phyloP scores from a whole-genome alignment of 768 basidiomycete genomes.

The Floccularia luteovirens region DNA sequence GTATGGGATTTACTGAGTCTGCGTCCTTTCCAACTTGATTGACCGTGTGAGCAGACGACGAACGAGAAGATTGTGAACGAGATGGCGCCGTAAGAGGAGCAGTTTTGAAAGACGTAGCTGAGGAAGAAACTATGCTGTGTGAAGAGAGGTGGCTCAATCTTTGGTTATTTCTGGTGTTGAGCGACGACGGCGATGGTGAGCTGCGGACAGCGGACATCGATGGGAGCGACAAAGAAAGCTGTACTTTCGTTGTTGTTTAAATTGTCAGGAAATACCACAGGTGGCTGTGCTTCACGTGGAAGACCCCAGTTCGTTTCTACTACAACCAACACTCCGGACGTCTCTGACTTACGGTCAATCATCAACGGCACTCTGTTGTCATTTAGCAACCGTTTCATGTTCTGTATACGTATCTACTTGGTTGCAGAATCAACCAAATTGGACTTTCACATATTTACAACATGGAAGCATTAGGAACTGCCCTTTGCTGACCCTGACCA shows the following conservation, averaged over 20 bases:
- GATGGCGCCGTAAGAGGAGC: slow-evolving; percentile 17
- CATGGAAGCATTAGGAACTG: not conserved
- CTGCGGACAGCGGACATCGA: slow-evolving; percentile 8
- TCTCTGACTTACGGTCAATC: no score
- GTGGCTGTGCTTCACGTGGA: no score
- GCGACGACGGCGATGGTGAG: slow-evolving; percentile 17
- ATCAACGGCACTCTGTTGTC: no score
- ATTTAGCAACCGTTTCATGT: no score
- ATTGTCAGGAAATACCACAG: no score
- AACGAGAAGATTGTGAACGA: slow-evolving; percentile 19
- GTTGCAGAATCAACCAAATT: no score
- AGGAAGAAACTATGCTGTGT: slow-evolving; percentile 19
- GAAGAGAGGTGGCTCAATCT: slow-evolving; percentile 15
- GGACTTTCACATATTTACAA: no score
- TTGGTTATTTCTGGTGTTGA: slow-evolving; percentile 7
- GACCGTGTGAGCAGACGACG: slow-evolving; percentile 27
- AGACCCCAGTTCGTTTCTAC: no score
- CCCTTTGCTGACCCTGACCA: not conserved
- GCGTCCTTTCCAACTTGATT: slow-evolving; percentile 7
- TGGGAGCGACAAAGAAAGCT: no score
- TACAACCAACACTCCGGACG: no score
- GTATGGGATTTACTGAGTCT: slow-evolving; percentile 21
- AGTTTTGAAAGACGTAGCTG: slow-evolving; percentile 26
- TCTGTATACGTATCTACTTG: no score
- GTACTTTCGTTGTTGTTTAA: no score